Base-by-base conservation (phyloP, 2,329 filamentous ascomycete species). In the Paramyrothecium sp. region DNA sequence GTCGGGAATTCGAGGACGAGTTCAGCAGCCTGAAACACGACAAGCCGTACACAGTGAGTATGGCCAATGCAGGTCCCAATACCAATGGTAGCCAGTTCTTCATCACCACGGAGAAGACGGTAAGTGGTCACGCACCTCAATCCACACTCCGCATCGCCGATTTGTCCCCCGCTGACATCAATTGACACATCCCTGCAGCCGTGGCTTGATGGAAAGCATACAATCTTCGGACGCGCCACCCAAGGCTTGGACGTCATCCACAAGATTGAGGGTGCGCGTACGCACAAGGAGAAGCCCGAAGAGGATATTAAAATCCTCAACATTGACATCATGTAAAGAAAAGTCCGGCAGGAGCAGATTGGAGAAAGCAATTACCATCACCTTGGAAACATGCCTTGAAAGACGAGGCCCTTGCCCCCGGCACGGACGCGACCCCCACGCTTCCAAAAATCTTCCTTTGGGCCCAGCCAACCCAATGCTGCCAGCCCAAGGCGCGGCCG, bases 51-150 rank as follows among this genome's bases (percentile, higher is more conserved):
- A 98, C 93, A 0, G 81, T 98, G 57, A 96, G 91, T 71, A 99
- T 99, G 95, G 95, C 95, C 13, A 99, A 99, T 72, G 94, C 95
- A 0, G 95, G 95, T 0, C 92, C 92, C 0, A 92, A 94, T 67
- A 97, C 93, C 38, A 99, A 99, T 71, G 95, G 90, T 16, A 95
- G 90, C 68, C 95, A 99, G 72, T 99, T 99, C 72, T 99, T 99
- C 68, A 97, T 99, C 64, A 99, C 95, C 0, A 97, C 94, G 0
- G 96, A 97, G 75, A 96, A 96, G 78, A 92, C 95, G 63, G 88
- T 89, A 78, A 78, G 86, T 81, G 55, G 19, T 12, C 33, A 33
- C 44, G 41, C 50, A 46, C 17, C n/a, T 47, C 51, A 19, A 49
- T 20, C 19, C 19, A 22, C 12, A 49, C 47, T 22, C 47, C 12